Evolutionary conservation across 306 rosid genomes (phyloP).

Genomic region (cucumber (Cucumis sativus)): DNA sequence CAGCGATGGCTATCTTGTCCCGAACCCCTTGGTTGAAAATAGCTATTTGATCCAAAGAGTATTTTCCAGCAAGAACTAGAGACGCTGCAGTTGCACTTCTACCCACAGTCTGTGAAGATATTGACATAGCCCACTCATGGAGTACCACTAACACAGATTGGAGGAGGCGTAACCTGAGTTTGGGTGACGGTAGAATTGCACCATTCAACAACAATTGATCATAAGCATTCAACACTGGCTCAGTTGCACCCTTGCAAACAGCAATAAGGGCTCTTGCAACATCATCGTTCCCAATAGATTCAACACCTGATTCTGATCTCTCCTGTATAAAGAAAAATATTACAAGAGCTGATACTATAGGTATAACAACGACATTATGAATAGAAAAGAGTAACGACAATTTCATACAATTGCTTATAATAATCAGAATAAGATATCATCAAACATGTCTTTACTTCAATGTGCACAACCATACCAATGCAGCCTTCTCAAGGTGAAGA

Average conservation of each 20-base stretch:
- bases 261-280: conserved; percentile 83
- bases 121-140: conserved; percentile 86
- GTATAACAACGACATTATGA: neutral
- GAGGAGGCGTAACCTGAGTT: conserved; percentile 75
- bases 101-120: conserved; percentile 67
- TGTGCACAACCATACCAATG: conserved; percentile 37
- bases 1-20: conserved; percentile 81
- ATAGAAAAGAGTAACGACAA: neutral
- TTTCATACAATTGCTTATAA: neutral
- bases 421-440: neutral
- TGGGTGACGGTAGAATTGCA: conserved; percentile 77
- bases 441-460: neutral
- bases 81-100: conserved; percentile 52
- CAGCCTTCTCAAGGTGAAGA: conserved; percentile 96
- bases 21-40: conserved; percentile 71
- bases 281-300: conserved; percentile 86
- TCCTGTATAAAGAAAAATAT: conserved; percentile 32
- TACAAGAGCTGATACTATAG: neutral
- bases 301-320: conserved; percentile 63
- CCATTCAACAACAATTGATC: conserved; percentile 80
- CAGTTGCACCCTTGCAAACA: conserved; percentile 92
- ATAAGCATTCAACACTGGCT: conserved; percentile 80
- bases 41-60: conserved; percentile 50
- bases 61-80: conserved; percentile 59
- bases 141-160: conserved; percentile 82